phyloP scores from a whole-genome alignment of 164 flowering plant species.

The Magnolia sinica region DNA sequence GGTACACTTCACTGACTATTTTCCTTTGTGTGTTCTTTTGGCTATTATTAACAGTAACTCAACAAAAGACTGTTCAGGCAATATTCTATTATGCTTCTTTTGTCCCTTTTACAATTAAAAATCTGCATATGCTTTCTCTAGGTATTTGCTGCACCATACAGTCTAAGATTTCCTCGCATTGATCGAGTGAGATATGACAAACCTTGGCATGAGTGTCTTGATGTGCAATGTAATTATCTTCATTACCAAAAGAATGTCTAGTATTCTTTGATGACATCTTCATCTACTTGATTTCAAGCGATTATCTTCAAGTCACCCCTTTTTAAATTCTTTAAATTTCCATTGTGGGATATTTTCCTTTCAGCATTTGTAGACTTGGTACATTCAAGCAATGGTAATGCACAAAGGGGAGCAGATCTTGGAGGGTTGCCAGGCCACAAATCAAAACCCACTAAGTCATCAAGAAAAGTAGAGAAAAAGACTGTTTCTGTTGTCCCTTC shows the following conservation, averaged over 20 bases:
- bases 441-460: slow-evolving; percentile 39
- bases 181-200: slow-evolving; percentile 93
- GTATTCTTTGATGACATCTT: not conserved
- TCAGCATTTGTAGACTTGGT: slow-evolving; percentile 85
- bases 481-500: slow-evolving; percentile 63
- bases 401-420: slow-evolving; percentile 47
- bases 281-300: not conserved
- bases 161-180: slow-evolving; percentile 94
- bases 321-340: not conserved
- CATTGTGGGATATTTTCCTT: not conserved
- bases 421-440: slow-evolving; percentile 33
- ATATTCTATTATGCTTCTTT: not conserved
- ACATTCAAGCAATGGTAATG: slow-evolving; percentile 83
- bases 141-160: slow-evolving; percentile 97
- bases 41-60: not conserved
- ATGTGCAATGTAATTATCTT: slow-evolving; percentile 69
- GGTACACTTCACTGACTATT: slow-evolving; percentile 33
- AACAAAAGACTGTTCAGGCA: not conserved
- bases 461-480: slow-evolving; percentile 48
- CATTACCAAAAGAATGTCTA: not conserved
- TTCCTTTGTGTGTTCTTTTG: not conserved
- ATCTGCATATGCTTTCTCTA: slow-evolving; percentile 18
- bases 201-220: slow-evolving; percentile 99
- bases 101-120: not conserved
- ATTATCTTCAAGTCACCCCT: not conserved